phyloP scores from a whole-genome alignment of 305 asterid species.

The Solanum hybrid region DNA sequence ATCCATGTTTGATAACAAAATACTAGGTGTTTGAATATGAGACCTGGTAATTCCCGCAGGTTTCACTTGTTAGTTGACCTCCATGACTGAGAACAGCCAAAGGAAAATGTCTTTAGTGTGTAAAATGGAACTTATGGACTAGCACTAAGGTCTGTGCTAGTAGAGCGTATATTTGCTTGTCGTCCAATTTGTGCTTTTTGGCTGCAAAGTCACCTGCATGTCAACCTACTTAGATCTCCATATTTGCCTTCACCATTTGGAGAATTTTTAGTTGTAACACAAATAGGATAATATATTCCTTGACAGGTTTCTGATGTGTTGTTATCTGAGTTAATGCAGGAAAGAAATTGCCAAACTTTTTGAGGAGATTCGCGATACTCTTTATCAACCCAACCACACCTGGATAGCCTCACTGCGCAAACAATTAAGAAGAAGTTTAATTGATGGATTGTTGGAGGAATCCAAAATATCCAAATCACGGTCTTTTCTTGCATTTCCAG shows the following conservation, averaged over 20 bases:
- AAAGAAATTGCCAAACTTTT: conserved; percentile 42
- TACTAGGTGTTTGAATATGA: not conserved
- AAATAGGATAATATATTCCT: not conserved
- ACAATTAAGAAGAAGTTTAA: conserved; percentile 44
- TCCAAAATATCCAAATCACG: conserved; percentile 33
- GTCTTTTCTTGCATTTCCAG: conserved; percentile 70
- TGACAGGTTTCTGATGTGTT: not conserved
- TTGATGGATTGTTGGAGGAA: conserved; percentile 44
- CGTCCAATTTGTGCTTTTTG: not conserved
- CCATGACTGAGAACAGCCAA: not conserved
- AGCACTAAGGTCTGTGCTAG: not conserved
- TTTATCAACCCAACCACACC: conserved; percentile 72
- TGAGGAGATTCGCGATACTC: conserved; percentile 58
- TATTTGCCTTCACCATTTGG: not conserved
- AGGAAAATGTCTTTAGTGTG: not conserved
- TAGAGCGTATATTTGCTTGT: not conserved
- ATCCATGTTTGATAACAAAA: not conserved
- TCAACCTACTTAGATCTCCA: not conserved
- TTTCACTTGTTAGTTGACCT: not conserved
- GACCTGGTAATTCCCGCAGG: not conserved
- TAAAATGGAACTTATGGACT: not conserved
- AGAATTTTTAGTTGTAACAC: not conserved
- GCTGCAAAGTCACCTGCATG: not conserved
- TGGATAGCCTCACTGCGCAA: conserved; percentile 55
- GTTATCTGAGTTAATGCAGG: conserved; percentile 28